These are phyloP conservation scores for Aspergillus homomorphus DNA, from an alignment of 495 filamentous ascomycete species.

Conservation along the genomic window DNA sequence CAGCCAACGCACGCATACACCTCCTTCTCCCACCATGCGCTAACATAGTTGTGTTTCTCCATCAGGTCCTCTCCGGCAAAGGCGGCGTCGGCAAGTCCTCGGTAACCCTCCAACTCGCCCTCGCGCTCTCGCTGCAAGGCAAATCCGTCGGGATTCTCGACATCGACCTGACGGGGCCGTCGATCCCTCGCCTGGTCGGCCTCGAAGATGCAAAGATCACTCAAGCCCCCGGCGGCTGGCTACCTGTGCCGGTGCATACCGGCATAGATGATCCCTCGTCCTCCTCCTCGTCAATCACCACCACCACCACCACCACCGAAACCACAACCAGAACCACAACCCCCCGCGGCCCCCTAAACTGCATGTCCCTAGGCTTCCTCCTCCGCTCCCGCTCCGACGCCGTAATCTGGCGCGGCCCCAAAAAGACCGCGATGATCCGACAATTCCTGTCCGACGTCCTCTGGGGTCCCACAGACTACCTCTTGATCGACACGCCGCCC, in stretches of 20 bases:
- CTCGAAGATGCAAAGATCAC: constrained; percentile 86
- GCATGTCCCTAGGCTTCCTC: constrained; percentile 93
- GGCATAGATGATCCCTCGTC: constrained; percentile 11
- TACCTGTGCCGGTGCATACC: constrained; percentile 75
- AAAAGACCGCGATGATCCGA: constrained; percentile 98
- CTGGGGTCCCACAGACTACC: constrained; percentile 85
- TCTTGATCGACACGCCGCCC: constrained; percentile 93
- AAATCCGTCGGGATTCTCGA: constrained; percentile 92
- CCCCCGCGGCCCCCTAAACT: constrained; percentile 62
- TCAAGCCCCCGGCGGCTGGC: constrained; percentile 84
- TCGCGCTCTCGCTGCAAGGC: constrained; percentile 79
- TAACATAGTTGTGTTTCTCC: not conserved
- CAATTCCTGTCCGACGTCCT: constrained; percentile 90
- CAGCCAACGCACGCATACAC: not conserved
- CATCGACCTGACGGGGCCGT: constrained; percentile 92
- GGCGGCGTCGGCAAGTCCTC: constrained; percentile 98
- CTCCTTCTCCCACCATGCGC: not conserved
- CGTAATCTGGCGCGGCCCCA: constrained; percentile 95
- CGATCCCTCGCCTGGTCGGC: constrained; percentile 89
- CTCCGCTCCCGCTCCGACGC: constrained; percentile 79
- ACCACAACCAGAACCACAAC: constrained; percentile 9
- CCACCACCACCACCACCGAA: constrained; percentile 25
- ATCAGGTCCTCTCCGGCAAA: constrained; percentile 84
- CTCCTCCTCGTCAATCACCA: not conserved
- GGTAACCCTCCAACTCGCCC: constrained; percentile 88